Percentiles rank a stretch among this genome's conserved stretches.
phyloP scores from a whole-genome alignment of 2,329 filamentous ascomycete genomes.

The Helotiales sp. region DNA sequence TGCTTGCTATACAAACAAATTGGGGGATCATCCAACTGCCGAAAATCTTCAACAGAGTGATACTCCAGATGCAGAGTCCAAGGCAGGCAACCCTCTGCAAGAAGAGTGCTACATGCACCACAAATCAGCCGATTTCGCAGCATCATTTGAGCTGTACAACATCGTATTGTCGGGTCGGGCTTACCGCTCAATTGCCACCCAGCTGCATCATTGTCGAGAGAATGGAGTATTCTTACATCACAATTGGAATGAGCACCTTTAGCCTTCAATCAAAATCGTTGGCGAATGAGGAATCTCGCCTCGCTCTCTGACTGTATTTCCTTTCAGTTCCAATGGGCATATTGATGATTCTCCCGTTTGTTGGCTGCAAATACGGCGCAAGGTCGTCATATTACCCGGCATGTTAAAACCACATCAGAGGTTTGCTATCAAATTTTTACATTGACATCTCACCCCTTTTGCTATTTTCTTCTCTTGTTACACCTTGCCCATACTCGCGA shows the following conservation, averaged over 20 bases:
- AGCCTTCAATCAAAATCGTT: background rate
- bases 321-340: background rate
- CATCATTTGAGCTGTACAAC: background rate
- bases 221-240: background rate
- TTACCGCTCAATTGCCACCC: constrained; percentile 1
- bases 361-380: background rate
- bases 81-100: background rate
- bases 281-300: background rate
- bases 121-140: background rate
- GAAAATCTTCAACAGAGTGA: background rate
- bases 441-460: background rate
- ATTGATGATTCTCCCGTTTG: too few relatives aligned
- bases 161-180: background rate
- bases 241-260: background rate
- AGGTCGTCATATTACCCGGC: background rate
- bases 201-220: background rate
- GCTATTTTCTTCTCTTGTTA: background rate
- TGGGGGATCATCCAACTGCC: background rate
- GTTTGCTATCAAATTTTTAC: background rate
- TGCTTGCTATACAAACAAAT: background rate
- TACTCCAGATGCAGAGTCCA: background rate
- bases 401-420: background rate
- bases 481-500: background rate
- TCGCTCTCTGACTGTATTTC: background rate
- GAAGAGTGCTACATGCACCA: background rate